Evolutionary conservation across 306 rosid genomes (phyloP).

Genomic region (Ormosia emarginata): DNA sequence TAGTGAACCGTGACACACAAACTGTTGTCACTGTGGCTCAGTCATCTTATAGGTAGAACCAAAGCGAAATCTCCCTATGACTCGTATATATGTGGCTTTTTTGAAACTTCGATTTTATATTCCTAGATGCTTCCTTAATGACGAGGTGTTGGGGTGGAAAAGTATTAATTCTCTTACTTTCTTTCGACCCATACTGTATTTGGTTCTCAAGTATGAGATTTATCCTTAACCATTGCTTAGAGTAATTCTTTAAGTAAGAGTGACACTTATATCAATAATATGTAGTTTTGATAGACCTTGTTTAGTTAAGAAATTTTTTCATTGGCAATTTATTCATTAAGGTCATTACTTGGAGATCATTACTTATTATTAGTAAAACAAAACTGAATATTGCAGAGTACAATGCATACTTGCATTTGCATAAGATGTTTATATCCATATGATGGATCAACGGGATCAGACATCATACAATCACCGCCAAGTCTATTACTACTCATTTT

Average conservation of each 20-base stretch:
- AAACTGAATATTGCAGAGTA: not conserved
- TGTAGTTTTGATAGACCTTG: no score
- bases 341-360: not conserved
- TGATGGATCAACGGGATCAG: no score
- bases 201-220: not conserved
- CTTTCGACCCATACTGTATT: not conserved
- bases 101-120: constrained; percentile 21
- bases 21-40: constrained; percentile 5
- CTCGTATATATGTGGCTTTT: constrained; percentile 28
- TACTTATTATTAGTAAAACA: not conserved
- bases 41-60: constrained; percentile 21
- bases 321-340: not conserved
- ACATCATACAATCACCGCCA: no score
- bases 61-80: constrained; percentile 3
- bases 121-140: constrained; percentile 52
- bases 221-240: not conserved
- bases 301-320: no score
- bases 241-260: not conserved
- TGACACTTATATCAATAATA: no score
- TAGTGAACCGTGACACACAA: not conserved
- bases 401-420: not conserved
- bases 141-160: constrained; percentile 27
- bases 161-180: constrained; percentile 29
- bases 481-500: no score
- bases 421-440: not conserved